Conservation (phyloP, 345 rosid genomes). For the Ceriops tagal region DNA sequence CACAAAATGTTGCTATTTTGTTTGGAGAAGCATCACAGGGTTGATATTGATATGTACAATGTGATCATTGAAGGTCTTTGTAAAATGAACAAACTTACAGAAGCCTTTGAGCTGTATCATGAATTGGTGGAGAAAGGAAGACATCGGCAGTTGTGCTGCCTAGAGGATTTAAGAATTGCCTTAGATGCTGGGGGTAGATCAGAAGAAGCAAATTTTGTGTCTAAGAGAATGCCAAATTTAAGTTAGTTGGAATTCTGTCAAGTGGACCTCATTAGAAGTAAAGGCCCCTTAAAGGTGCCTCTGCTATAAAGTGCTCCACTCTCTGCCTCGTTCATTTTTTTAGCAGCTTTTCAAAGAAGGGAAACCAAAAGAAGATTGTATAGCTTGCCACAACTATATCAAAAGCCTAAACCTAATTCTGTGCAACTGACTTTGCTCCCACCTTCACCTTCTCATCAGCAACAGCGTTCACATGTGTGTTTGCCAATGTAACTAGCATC, state of each 20-base stretch:
- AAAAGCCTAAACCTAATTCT: too few relatives aligned
- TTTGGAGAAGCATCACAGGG: constrained; percentile 49
- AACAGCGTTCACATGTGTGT: too few relatives aligned
- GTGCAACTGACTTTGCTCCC: too few relatives aligned
- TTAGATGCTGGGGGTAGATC: constrained; percentile 47
- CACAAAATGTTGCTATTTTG: constrained; percentile 50
- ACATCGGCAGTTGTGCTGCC: constrained; percentile 47
- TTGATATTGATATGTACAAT: constrained; percentile 39
- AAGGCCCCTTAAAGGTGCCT: too few relatives aligned
- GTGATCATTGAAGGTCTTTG: constrained; percentile 60
- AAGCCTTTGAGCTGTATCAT: constrained; percentile 64
- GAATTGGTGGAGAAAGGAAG: constrained; percentile 62
- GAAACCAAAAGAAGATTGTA: too few relatives aligned
- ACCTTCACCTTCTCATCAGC: too few relatives aligned
- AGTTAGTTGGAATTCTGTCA: neutral
- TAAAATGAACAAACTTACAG: constrained; percentile 42
- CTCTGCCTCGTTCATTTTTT: too few relatives aligned
- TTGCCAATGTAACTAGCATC: too few relatives aligned
- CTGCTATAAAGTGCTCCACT: too few relatives aligned
- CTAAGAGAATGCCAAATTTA: constrained; percentile 47
- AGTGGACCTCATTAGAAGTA: neutral
- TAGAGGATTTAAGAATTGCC: constrained; percentile 45
- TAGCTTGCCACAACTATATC: too few relatives aligned
- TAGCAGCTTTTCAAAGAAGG: too few relatives aligned
- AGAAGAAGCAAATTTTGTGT: constrained; percentile 57